phyloP scores from a whole-genome alignment of 164 flowering plant genomes.

The Aristolochia californica region DNA sequence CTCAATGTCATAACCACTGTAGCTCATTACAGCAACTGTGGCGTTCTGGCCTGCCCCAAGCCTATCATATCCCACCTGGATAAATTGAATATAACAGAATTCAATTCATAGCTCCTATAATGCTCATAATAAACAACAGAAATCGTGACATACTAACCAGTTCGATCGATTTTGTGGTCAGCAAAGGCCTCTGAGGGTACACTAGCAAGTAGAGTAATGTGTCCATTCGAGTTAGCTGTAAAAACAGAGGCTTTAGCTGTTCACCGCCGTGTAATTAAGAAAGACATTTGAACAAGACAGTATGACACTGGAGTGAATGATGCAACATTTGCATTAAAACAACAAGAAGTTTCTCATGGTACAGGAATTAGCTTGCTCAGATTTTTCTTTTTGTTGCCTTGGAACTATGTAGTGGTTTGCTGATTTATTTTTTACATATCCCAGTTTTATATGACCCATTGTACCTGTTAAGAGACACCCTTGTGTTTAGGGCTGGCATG shows the following conservation, averaged over 20 bases:
- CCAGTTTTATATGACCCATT: no score
- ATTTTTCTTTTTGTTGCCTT: no score
- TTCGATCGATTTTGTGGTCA: constrained; percentile 92
- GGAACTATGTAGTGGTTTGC: no score
- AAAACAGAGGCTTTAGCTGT: background rate
- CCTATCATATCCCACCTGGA: constrained; percentile 84
- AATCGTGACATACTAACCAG: constrained; percentile 44
- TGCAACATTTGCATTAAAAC: no score
- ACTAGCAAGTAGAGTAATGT: constrained; percentile 77
- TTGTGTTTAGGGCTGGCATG: no score
- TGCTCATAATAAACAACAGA: background rate
- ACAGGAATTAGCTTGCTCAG: no score
- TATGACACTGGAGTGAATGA: no score
- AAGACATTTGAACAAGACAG: no score
- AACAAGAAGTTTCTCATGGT: no score
- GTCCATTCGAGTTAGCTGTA: constrained; percentile 79
- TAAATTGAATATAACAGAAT: background rate
- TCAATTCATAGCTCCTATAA: background rate
- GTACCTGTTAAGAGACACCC: no score
- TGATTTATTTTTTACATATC: no score
- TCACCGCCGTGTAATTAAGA: no score
- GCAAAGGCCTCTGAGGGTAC: constrained; percentile 89
- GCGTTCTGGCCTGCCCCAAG: constrained; percentile 99
- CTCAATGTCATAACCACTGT: constrained; percentile 96
- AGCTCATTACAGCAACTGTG: constrained; percentile 99